Base-by-base conservation (phyloP, 2,329 filamentous ascomycete genomes). In the Aureobasidium leucospermi region DNA sequence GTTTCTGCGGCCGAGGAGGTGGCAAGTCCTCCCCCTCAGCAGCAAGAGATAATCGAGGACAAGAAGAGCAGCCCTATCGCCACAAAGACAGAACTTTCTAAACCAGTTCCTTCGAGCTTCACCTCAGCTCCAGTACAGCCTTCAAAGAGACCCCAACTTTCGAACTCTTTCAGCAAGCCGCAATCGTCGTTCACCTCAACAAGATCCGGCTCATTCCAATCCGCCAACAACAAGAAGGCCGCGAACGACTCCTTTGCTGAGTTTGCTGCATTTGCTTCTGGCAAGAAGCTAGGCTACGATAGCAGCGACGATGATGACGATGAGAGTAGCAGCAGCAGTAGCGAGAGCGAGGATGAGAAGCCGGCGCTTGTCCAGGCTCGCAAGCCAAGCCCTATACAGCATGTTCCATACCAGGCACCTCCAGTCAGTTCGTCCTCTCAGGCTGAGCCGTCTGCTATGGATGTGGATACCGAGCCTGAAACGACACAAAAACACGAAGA, bases 261-360 rank as follows among this genome's bases (percentile, higher is more conserved):
- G 7, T 56, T 56, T 34, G 41, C 52, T 19, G 52, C 52, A 1
- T 56, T 56, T 13, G 52, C 42, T 36, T 13, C 31, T 31, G 55
- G 55, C 10, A 48, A 48, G 23, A 58, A 41, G 8, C n/a, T 23
- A 38, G 52, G 59, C 41, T 46, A 55, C 28, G 55, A 57, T 10
- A 46, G 36, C 16, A 60, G 41, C 16, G 32, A 36, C n/a, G 49
- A 60, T 6, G 53, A 53, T 38, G 36, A 43, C 32, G 43, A 48
- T 15, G 31, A 43, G 6, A 41, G 34, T 23, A 58, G 55, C 43
- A 58, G 55, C 9, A 57, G 53, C 28, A 41, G 36, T 46, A 56
- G 52, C 10, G 55, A 59, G 6, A 41, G 36, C 13, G 60, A 52
- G 9, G 49, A 61, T 9, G 46, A 55, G 28, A 38, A 48, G n/a